Conservation (phyloP, 2,329 filamentous ascomycete species). For the Orbilia blumenaviensis region DNA sequence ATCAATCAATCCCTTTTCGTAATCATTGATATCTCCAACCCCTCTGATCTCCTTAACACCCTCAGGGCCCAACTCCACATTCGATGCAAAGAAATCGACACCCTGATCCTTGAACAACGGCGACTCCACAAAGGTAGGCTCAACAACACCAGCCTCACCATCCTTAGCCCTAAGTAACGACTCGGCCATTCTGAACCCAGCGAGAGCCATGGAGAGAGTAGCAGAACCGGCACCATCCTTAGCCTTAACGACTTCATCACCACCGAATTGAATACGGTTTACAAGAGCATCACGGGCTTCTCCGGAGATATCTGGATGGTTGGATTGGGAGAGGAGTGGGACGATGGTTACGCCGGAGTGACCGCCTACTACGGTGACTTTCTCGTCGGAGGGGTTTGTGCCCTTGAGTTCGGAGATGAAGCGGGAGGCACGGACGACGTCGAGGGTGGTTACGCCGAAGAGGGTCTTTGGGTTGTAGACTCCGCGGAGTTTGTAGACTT, state of each 20-base stretch:
- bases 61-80: conserved; percentile 93
- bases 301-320: conserved; percentile 82
- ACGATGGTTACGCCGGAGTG: conserved; percentile 99
- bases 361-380: conserved; percentile 94
- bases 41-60: conserved; percentile 94
- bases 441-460: conserved; percentile 98
- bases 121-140: conserved; percentile 96
- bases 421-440: conserved; percentile 95
- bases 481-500: conserved; percentile 92
- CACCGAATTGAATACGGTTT: conserved; percentile 96
- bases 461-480: conserved; percentile 99
- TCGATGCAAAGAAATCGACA: conserved; percentile 94
- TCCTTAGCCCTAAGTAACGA: conserved; percentile 89
- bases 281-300: conserved; percentile 79
- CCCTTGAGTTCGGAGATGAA: conserved; percentile 96
- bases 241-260: conserved; percentile 98
- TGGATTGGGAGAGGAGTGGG: conserved; percentile 93
- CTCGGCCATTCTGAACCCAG: conserved; percentile 85
- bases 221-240: conserved; percentile 98
- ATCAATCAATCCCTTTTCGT: conserved; percentile 90
- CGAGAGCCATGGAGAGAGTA: conserved; percentile 98
- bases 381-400: conserved; percentile 89
- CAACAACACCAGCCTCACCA: conserved; percentile 92
- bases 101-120: conserved; percentile 99
- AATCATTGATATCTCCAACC: conserved; percentile 81